These are phyloP conservation scores for Candida stauntonica DNA, from an alignment of 805 yeast genomes.

Conservation along the genomic window DNA sequence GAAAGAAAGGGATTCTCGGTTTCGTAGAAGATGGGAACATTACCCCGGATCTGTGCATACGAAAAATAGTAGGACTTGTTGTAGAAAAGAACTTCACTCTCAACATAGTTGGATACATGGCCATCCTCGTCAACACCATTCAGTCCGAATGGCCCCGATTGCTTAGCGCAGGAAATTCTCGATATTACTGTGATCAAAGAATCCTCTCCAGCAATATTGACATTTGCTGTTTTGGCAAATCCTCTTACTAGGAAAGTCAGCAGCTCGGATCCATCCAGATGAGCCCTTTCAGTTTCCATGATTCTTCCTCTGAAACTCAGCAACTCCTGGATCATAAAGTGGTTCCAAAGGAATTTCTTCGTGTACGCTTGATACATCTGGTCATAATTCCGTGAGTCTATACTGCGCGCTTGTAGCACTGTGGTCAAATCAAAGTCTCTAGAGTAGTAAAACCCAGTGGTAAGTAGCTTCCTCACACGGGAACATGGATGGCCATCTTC, in stretches of 20 bases:
- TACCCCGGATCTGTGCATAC: slow-evolving; percentile 82
- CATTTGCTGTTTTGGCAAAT: slow-evolving; percentile 67
- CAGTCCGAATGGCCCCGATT: slow-evolving; percentile 81
- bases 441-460: slow-evolving; percentile 86
- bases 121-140: slow-evolving; percentile 93
- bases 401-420: slow-evolving; percentile 67
- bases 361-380: slow-evolving; percentile 50
- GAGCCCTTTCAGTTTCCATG: slow-evolving; percentile 49
- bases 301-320: slow-evolving; percentile 66
- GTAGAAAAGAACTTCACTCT: slow-evolving; percentile 76
- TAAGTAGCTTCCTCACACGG: slow-evolving; percentile 64
- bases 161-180: slow-evolving; percentile 83
- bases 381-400: slow-evolving; percentile 32
- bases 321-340: slow-evolving; percentile 75
- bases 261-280: slow-evolving; percentile 65
- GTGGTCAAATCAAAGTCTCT: slow-evolving; percentile 87
- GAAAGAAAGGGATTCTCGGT: slow-evolving; percentile 70
- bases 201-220: slow-evolving; percentile 25
- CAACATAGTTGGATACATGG: slow-evolving; percentile 85
- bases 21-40: slow-evolving; percentile 94
- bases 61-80: slow-evolving; percentile 51
- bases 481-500: slow-evolving; percentile 72
- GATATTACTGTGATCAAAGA: slow-evolving; percentile 70
- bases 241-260: slow-evolving; percentile 87
- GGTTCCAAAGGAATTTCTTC: slow-evolving; percentile 86